A percentile compares a stretch with the other conserved stretches of the same genome.
Conservation (phyloP, 345 rosid species). For the Dimocarpus longan region DNA sequence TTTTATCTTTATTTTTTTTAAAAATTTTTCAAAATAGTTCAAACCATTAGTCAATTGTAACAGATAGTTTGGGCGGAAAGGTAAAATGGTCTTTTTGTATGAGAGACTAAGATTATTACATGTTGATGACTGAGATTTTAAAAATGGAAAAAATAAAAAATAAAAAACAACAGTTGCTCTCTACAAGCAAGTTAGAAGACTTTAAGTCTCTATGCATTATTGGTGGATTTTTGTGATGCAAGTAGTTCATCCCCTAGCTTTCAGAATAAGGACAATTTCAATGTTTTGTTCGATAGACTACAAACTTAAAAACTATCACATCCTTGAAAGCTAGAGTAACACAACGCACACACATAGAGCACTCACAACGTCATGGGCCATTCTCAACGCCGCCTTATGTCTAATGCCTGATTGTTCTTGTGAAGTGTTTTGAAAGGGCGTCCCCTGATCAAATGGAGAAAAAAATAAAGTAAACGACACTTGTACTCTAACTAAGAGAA, state of each 20-base stretch:
- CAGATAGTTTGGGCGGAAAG: too few relatives aligned
- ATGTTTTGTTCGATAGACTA: background rate
- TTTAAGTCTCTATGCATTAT: constrained; percentile 88
- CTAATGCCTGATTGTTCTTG: constrained; percentile 67
- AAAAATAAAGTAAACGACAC: background rate
- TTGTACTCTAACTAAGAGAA: background rate
- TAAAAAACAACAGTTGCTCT: constrained; percentile 84
- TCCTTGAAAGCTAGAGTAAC: background rate
- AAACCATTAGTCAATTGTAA: too few relatives aligned
- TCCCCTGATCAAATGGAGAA: constrained; percentile 59
- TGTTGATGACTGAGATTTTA: too few relatives aligned
- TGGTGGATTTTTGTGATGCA: constrained; percentile 85
- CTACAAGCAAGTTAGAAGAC: constrained; percentile 90
- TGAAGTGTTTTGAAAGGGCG: constrained; percentile 91
- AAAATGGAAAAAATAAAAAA: too few relatives aligned
- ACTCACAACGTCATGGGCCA: constrained; percentile 91
- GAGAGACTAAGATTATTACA: too few relatives aligned
- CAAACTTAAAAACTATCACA: background rate
- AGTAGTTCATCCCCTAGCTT: constrained; percentile 97
- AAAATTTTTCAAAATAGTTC: too few relatives aligned
- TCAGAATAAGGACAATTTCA: constrained; percentile 22
- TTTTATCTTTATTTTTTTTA: too few relatives aligned
- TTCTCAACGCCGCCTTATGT: constrained; percentile 69
- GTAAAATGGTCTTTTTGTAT: too few relatives aligned
- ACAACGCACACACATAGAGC: background rate